Conservation (phyloP, 345 rosid species). For the Sonneratia caseolaris region DNA sequence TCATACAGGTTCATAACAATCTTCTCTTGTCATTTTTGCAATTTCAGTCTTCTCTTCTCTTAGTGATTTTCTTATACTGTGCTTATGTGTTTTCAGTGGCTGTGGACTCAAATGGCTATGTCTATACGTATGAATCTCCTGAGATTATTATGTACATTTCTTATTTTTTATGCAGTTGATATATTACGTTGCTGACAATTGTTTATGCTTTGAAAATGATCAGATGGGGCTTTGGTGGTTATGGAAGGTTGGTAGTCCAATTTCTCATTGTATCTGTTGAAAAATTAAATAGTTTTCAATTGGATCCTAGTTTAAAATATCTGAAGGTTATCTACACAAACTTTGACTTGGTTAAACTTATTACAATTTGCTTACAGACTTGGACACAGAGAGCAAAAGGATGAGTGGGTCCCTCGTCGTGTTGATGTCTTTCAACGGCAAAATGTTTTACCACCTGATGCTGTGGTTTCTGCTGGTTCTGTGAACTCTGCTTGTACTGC, state of each 20-base stretch:
- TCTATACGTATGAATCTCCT: conserved; percentile 73
- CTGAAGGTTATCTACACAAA: conserved; percentile 1
- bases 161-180: conserved; percentile 7
- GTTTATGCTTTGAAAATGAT: conserved; percentile 15
- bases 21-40: background rate
- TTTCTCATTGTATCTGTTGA: background rate
- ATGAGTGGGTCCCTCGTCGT: conserved; percentile 94
- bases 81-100: conserved; percentile 54
- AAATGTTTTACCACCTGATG: conserved; percentile 67
- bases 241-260: conserved; percentile 71
- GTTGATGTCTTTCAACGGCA: conserved; percentile 65
- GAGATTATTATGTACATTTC: background rate
- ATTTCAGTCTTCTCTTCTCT: background rate
- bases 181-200: conserved; percentile 12
- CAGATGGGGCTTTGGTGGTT: conserved; percentile 99
- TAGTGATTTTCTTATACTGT: conserved; percentile 2
- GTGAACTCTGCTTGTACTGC: conserved; percentile 90
- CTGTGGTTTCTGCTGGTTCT: conserved; percentile 78
- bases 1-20: conserved; percentile 63
- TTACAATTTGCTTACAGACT: conserved; percentile 42
- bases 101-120: conserved; percentile 75
- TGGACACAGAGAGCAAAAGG: conserved; percentile 98
- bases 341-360: background rate
- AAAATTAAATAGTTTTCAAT: background rate
- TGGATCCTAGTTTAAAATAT: background rate